Percentiles rank a stretch among this genome's conserved stretches.
These are phyloP conservation scores for Hydnum rufescens DNA, from an alignment of 768 basidiomycete genomes.

Conservation along the genomic window DNA sequence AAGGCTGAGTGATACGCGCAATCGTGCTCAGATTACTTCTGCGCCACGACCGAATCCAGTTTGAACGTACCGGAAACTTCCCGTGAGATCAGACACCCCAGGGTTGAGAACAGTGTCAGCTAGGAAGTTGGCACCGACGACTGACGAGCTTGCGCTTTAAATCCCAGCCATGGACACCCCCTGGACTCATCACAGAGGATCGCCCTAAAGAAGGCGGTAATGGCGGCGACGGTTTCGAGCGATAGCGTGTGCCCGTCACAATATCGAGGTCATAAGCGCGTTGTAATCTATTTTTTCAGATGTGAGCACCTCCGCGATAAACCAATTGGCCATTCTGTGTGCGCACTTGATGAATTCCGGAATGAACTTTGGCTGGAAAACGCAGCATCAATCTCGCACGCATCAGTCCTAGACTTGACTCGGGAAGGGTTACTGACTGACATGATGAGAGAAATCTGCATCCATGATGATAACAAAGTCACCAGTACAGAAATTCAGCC, in stretches of 20 bases:
- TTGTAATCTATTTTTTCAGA: conserved; percentile 45
- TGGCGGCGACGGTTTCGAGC: conserved; percentile 36
- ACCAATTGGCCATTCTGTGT: no score
- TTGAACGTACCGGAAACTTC: conserved; percentile 56
- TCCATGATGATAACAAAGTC: conserved; percentile 97
- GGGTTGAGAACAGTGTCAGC: conserved; percentile 71
- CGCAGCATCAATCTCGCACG: not conserved
- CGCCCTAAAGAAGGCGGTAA: conserved; percentile 19
- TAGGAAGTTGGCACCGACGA: conserved; percentile 74
- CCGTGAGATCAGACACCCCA: conserved; percentile 78
- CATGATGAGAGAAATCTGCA: conserved; percentile 90
- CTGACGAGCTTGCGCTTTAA: conserved; percentile 75
- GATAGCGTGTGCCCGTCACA: conserved; percentile 82
- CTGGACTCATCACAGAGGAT: conserved; percentile 24
- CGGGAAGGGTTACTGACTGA: conserved; percentile 22
- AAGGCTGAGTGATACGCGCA: conserved; percentile 27
- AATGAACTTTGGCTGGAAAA: conserved; percentile 71
- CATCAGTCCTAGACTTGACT: no score
- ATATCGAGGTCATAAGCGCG: conserved; percentile 77
- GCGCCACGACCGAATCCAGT: no score
- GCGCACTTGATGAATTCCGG: conserved; percentile 70
- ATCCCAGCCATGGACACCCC: conserved; percentile 88
- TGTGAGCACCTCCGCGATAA: not conserved
- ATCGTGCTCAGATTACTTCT: not conserved
- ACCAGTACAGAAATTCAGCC: conserved; percentile 71